Evolutionary conservation across 1,139 yeast species (phyloP).

Genomic region (Suhomyces coccinellae): DNA sequence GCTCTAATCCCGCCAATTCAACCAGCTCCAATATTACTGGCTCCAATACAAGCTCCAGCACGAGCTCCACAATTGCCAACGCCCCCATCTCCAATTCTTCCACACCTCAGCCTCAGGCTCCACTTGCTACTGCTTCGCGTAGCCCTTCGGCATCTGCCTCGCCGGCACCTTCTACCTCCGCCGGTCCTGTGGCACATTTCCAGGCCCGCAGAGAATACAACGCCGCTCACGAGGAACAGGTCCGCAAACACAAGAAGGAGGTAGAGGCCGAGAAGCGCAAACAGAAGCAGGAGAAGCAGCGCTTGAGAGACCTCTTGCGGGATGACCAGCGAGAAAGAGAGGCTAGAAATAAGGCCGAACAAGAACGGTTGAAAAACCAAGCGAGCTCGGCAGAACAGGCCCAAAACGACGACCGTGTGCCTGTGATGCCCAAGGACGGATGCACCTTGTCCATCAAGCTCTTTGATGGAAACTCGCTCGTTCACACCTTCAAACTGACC

Average conservation of each 20-base stretch:
- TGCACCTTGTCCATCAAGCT: slow-evolving; percentile 53
- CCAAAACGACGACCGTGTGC: neutral
- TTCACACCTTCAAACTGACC: slow-evolving; percentile 39
- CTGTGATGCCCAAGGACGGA: slow-evolving; percentile 3
- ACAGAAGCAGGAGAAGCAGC: slow-evolving; percentile 51
- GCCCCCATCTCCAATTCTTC: neutral
- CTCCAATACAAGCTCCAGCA: neutral
- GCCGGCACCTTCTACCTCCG: neutral
- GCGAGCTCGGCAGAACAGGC: neutral
- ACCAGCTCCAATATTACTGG: too few species aligned
- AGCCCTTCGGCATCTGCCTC: neutral
- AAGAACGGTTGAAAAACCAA: slow-evolving; percentile 3
- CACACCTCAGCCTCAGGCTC: neutral
- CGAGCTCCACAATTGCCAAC: neutral
- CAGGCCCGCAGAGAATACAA: neutral
- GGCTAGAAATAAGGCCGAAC: slow-evolving; percentile 11
- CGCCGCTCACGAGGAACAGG: slow-evolving; percentile 39
- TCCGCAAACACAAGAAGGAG: slow-evolving; percentile 41
- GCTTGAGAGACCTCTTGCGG: slow-evolving; percentile 52
- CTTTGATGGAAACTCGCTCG: slow-evolving; percentile 55
- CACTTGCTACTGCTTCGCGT: too few species aligned
- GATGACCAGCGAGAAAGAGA: slow-evolving; percentile 53
- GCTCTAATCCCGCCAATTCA: neutral
- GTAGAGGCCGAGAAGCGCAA: slow-evolving; percentile 33
- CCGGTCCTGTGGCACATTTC: neutral